Base-by-base conservation (phyloP, 345 rosid species). In the Lepidium africanum region DNA sequence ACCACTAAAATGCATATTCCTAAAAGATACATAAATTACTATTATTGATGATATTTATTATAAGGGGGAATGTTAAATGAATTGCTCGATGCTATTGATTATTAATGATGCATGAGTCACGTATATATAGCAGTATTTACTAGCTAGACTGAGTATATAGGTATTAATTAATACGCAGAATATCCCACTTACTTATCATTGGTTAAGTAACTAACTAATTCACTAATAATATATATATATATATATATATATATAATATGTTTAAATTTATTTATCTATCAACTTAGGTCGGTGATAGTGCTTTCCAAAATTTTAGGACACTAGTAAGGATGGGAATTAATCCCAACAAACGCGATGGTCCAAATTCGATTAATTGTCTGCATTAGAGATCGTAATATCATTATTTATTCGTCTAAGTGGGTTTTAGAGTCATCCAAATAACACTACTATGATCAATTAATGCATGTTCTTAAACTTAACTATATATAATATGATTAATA, bases 261-360 rank as follows among this genome's bases (percentile, higher is more conserved):
- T 47, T 68, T 38, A 10, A 38, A 37, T 69, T 21, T 9, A 25
- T 59, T 59, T 14, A 36, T 71, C 21, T 42, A 43, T 17, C 35
- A 16, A 16, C 56, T 55, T 56, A 16, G 70, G 76, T 32, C 76
- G 71, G 76, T 72, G 66, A 45, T 57, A 38, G 71, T 57, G 53
- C 59, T 65, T 65, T 72, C 71, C 67, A 59, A 73, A 59, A 58
- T 65, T 66, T 36, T 59, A 59, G 72, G 67, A 66, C 67, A 59
- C 40, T 41, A 59, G 59, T 12, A 5, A 48, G 58, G 66, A 65
- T 42, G 45, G 53, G 36, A 47, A 48, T 15, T 23, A 59, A 33
- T 49, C 16, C 36, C 62, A 65, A 66, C 67, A 48, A 65, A 59
- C 55, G 48, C 62, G 53, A 23, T 50, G 67, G 77, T 67, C 77